Percentiles rank a stretch among this genome's conserved stretches.
These are phyloP conservation scores for Carex myosuroides DNA, from an alignment of 176 grass and related monocot genomes.

Conservation along the genomic window DNA sequence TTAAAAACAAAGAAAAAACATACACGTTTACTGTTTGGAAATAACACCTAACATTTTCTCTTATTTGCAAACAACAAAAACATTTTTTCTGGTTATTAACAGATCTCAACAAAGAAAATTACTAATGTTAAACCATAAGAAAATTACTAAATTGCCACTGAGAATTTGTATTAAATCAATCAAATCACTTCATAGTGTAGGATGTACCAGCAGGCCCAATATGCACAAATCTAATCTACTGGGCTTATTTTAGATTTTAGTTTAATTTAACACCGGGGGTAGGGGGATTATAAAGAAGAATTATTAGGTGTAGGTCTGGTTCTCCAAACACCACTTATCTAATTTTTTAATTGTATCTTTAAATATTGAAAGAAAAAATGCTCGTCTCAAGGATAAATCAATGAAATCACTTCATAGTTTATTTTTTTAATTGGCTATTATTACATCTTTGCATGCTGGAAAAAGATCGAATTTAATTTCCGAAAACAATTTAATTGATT, in stretches of 20 bases:
- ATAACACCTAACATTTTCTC: neutral
- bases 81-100: neutral
- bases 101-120: neutral
- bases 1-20: neutral
- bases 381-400: neutral
- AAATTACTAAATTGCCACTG: neutral
- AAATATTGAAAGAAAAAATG: neutral
- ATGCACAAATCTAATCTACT: neutral
- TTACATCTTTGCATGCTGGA: neutral
- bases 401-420: neutral
- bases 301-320: neutral
- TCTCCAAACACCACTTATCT: neutral
- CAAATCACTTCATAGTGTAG: neutral
- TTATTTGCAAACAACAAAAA: neutral
- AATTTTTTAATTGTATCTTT: neutral
- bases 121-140: no score
- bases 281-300: neutral
- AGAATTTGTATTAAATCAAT: neutral
- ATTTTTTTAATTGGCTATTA: neutral
- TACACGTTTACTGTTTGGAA: neutral
- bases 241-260: neutral
- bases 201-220: neutral
- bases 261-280: neutral
- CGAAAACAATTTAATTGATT: neutral
- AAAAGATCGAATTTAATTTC: neutral